Evolutionary conservation across 2,329 filamentous ascomycete genomes (phyloP), one percentile per base, ranked within the genome.

Genomic region (Alternaria panax): DNA sequence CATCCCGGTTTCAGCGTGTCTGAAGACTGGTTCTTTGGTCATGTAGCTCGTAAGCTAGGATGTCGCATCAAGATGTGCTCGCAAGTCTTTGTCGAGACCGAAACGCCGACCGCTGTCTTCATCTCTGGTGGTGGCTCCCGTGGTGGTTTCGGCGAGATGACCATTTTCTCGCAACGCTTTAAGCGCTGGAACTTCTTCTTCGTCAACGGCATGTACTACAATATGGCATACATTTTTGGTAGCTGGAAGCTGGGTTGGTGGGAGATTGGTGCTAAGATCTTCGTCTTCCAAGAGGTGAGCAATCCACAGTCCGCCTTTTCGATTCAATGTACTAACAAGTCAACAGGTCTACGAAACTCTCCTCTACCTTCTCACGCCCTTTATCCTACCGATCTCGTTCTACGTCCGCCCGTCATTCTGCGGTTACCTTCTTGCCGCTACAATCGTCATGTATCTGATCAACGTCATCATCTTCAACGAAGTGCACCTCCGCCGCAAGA

Each of bases 11-110:
- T 83, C 65, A 80, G 75, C 2, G 79, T 84, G 8, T 82, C 80
- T 0, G 82, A 85, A 51, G 82, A 85, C 65, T 85, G 83, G 83
- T 85, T 83, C 70, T 82, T 85, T 38, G 83, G 83, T 1, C 80
- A 84, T 66, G 80, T 80, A 6, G 79, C 80, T 38, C 76, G 82
- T 14, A 70, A 78, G 25, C 70, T 81, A 16, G 81, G 83, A 7
- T 80, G 76, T 6, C 74, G 82, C 1, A 83, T 83, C 58, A 74
- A 76, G 28, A 83, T 84, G 81, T 84, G 82, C 61, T 81, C 80
- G 2, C 77, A 80, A 1, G 79, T 83, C 8, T 84, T 84, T 46
- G 83, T 85, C 18, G 82, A 84, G 62, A 85, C 83, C 0, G 80
- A 83, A 60, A 83, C 82, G 0, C 83, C 82, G 0, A 67, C 75